Percentiles rank a stretch among this genome's conserved stretches.
Evolutionary conservation across 2,329 filamentous ascomycete genomes (phyloP).

Genomic region (Aspergillus sp.): DNA sequence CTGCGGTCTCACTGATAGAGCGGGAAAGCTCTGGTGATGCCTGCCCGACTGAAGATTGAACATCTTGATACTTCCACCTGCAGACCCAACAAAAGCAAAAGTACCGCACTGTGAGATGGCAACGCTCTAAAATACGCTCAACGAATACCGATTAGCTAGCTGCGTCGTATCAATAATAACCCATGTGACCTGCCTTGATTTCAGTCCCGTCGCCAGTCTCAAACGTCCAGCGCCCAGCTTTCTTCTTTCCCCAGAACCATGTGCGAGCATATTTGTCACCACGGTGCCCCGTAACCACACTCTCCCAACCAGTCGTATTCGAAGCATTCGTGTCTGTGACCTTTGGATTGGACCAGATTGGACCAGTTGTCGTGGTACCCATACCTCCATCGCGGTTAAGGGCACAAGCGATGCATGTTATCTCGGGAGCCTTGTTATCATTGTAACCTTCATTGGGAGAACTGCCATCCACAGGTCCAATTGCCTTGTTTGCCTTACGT

Average conservation of each 20-base stretch:
- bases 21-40: constrained; percentile 80
- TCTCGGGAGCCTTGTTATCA: constrained; percentile 75
- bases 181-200: constrained; percentile 45
- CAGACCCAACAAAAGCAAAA: constrained; percentile 84
- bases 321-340: constrained; percentile 61
- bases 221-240: constrained; percentile 87
- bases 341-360: constrained; percentile 74
- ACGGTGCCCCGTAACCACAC: constrained; percentile 85
- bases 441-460: constrained; percentile 15
- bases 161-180: neutral
- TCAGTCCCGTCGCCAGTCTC: constrained; percentile 74
- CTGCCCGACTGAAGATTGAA: constrained; percentile 92
- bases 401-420: constrained; percentile 84
- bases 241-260: constrained; percentile 96
- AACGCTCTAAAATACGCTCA: constrained; percentile 52
- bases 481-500: constrained; percentile 73
- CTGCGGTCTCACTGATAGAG: constrained; percentile 56
- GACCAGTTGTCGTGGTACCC: constrained; percentile 68
- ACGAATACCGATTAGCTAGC: neutral
- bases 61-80: constrained; percentile 77
- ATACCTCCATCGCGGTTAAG: constrained; percentile 93
- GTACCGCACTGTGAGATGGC: constrained; percentile 86
- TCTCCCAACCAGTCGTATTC: constrained; percentile 88
- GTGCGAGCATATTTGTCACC: constrained; percentile 78
- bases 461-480: constrained; percentile 11